Evolutionary conservation across 1,284 basidiomycete species (phyloP), one percentile per base, ranked within the genome.

Genomic region (Coniferiporia weirii): DNA sequence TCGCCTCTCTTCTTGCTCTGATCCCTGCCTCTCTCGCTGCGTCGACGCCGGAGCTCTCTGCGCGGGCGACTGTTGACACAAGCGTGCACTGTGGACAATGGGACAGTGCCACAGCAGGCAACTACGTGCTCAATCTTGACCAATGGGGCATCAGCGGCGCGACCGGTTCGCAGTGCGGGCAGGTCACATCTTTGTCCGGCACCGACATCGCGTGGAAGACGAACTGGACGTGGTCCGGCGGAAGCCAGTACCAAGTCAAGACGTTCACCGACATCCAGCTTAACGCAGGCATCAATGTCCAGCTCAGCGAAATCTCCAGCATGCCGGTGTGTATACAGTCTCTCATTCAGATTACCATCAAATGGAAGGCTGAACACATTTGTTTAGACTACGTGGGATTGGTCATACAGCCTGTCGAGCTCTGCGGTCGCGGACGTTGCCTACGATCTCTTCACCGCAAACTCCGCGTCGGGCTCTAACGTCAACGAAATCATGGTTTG

Each of bases 401-500:
- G 80, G 79, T 69, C 68, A 34, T 74, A 76, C 59, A 61, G 57
- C 32, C 62, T 64, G 10, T 66, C 65, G 1, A 71, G 68, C 8
- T 62, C 61, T 0, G 65, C 75, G 59, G 77, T 82, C 46, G 78
- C 79, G 0, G 76, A 87, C 61, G 75, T 85, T 51, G 80, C 83
- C 9, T 87, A 77, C 63, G 85, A 87, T 63, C 64, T 86, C 1
- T 87, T 87, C 73, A 86, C 84, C 0, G 77, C 84, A 1, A 69
- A 69, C 59, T 73, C 73, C 1, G 49, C 80, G 36, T 77, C 77
- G 1, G 84, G 84, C n/a, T 70, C 74, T 17, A 76, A 77, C 61
- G 73, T 72, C 35, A 77, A 81, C 65, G 85, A 87, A 66, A 77
- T 85, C 63, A 87, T 87, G 85, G 70, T 87, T 61, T 87, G 85